These are phyloP conservation scores for Coprinopsis marcescibilis DNA, from an alignment of 768 basidiomycete species.

Conservation along the genomic window DNA sequence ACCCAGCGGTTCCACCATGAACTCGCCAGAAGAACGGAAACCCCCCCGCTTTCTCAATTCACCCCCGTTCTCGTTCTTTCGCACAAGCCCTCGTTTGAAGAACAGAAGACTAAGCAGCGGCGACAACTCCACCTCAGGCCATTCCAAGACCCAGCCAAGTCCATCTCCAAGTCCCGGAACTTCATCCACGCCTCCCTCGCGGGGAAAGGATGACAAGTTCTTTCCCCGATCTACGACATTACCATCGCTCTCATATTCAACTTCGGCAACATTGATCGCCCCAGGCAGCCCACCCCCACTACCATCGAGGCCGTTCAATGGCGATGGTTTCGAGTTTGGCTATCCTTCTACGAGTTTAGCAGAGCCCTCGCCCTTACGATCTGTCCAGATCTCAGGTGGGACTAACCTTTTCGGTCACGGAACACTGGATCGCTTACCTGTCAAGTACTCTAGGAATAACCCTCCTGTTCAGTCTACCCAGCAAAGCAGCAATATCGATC, in stretches of 20 bases:
- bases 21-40: not conserved
- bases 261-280: not conserved
- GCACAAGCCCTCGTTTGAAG: not conserved
- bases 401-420: constrained; percentile 3
- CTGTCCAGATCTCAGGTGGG: not conserved
- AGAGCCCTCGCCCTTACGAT: not conserved
- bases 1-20: too few species aligned
- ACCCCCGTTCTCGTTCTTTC: constrained; percentile 2
- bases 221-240: constrained; percentile 1
- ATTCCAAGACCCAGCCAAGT: not conserved
- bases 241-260: not conserved
- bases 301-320: not conserved
- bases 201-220: not conserved
- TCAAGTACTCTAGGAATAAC: constrained; percentile 9
- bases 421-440: constrained; percentile 1
- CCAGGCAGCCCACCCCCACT: not conserved
- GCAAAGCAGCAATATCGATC: constrained; percentile 6
- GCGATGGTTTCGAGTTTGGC: not conserved
- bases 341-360: not conserved
- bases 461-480: not conserved
- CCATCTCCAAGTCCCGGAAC: not conserved
- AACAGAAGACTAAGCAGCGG: not conserved
- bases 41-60: constrained; percentile 3
- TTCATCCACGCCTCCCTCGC: not conserved
- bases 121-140: not conserved